Base-by-base conservation (phyloP, 257 asterid genomes). In the Plantago major region DNA sequence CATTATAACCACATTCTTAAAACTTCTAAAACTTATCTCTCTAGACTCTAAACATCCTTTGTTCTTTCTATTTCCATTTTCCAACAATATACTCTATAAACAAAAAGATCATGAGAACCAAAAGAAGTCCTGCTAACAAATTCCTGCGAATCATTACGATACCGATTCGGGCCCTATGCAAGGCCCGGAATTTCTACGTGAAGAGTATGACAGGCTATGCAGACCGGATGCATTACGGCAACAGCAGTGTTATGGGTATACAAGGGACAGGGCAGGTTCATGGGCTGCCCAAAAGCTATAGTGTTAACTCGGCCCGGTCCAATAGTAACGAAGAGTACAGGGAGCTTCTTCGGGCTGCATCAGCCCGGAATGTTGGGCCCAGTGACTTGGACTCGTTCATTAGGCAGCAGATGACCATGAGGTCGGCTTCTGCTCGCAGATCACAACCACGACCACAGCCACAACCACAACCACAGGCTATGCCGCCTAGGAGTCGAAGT, bases 401-500 rank as follows among this genome's bases (percentile, higher is more conserved):
- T 45, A 49, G 40, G 40, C 40, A 33, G 40, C 7, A 33, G 40
- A 33, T 33, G 40, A 33, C 8, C 7, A 1, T 33, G 40, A 33
- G 40, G 40, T 33, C 40, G 40, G 40, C 40, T 33, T 33, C 40
- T 33, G 6, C 40, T 4, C 40, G 40, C 8, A 5, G 40, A 33
- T 33, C 40, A 7, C 40, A 7, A 33, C 40, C 6, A 7, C 40
- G 8, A 7, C 40, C 40, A 33, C 7, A 33, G 6, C 40, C 40
- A 4, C 40, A 33, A 7, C 40, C 40, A 33, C 5, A 33, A 33
- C 7, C 62, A 65, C 55, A 43, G 63, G 72, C 67, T 43, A 42
- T 68, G 81, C 82, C 89, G 66, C 84, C 83, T 5, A 77, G 97
- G 7, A 88, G 97, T 67, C 26, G 37, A 58, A 89, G 95, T 15